These are phyloP conservation scores for Kalmanozyma brasiliensis DNA, from an alignment of 1,284 basidiomycete species.

Conservation along the genomic window DNA sequence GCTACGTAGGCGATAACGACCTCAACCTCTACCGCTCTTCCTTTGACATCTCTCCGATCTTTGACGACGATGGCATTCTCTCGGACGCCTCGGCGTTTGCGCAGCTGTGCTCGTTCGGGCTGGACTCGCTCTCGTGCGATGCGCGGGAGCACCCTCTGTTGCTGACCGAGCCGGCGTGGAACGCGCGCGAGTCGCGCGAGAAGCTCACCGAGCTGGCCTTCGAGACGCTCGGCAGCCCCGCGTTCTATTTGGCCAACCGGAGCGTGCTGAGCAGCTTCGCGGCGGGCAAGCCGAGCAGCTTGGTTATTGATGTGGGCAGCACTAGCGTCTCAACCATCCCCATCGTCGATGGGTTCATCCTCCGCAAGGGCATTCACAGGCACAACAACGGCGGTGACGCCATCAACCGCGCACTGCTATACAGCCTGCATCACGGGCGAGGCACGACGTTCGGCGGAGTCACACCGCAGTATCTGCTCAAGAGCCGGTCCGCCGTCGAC, in stretches of 20 bases:
- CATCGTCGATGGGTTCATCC: slow-evolving; percentile 95
- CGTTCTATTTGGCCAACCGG: slow-evolving; percentile 95
- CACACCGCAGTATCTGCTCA: slow-evolving; percentile 81
- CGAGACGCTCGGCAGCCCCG: slow-evolving; percentile 92
- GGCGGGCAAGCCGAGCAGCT: slow-evolving; percentile 91
- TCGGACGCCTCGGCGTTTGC: slow-evolving; percentile 44
- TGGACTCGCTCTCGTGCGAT: slow-evolving; percentile 49
- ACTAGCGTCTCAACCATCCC: slow-evolving; percentile 89
- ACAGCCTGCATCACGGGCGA: slow-evolving; percentile 51
- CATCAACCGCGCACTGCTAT: slow-evolving; percentile 41
- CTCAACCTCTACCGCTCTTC: slow-evolving; percentile 89
- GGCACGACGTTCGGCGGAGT: slow-evolving; percentile 39
- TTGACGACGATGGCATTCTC: slow-evolving; percentile 78
- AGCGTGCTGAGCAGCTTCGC: slow-evolving; percentile 98
- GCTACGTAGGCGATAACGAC: slow-evolving; percentile 86
- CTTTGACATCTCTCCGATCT: slow-evolving; percentile 86
- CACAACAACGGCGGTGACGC: slow-evolving; percentile 62
- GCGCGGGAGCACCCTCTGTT: slow-evolving; percentile 86
- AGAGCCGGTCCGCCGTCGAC: slow-evolving; percentile 77
- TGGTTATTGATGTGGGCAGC: slow-evolving; percentile 93
- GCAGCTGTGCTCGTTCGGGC: slow-evolving; percentile 42
- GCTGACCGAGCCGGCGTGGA: slow-evolving; percentile 96
- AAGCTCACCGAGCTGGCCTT: slow-evolving; percentile 96
- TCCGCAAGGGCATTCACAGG: slow-evolving; percentile 81
- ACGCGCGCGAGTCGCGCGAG: slow-evolving; percentile 86